Evolutionary conservation across 2,329 filamentous ascomycete genomes (phyloP).

Genomic region (Claviceps cyperi): DNA sequence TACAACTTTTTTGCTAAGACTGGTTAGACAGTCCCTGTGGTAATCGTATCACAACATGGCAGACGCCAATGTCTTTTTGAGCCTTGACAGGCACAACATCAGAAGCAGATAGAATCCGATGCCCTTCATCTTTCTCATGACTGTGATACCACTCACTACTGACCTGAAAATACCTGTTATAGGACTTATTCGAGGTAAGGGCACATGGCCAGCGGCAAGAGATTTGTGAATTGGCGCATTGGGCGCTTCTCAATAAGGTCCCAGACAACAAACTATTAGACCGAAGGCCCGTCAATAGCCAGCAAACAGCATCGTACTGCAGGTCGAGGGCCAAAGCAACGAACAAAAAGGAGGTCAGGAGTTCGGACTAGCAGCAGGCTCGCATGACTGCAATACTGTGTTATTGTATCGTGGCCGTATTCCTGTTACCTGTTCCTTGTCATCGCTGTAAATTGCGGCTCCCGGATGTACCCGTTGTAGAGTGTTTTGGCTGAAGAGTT

Average conservation of each 20-base stretch:
- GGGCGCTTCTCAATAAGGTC: neutral
- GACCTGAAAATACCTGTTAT: neutral
- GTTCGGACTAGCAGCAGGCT: too few relatives aligned
- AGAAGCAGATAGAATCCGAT: neutral
- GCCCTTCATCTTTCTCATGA: neutral
- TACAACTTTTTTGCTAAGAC: constrained; percentile 1
- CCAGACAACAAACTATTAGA: neutral
- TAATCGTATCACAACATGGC: constrained; percentile 1
- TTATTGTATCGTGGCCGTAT: too few relatives aligned
- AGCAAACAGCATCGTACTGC: constrained; percentile 2
- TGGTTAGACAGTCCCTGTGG: neutral
- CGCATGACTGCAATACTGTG: too few relatives aligned
- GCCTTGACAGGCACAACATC: neutral
- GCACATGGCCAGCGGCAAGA: neutral
- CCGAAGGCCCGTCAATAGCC: neutral
- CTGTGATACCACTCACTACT: neutral
- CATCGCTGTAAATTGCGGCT: too few relatives aligned
- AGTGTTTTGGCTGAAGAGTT: neutral
- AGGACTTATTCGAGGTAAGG: neutral
- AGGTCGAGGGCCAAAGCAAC: neutral
- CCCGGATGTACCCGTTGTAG: constrained; percentile 1
- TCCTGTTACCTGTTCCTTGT: too few relatives aligned
- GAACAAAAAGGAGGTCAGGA: neutral
- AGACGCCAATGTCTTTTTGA: constrained; percentile 1
- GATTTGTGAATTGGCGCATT: neutral